These are phyloP conservation scores for Bruguiera hainesii DNA, from an alignment of 441 rosid species.

Conservation along the genomic window DNA sequence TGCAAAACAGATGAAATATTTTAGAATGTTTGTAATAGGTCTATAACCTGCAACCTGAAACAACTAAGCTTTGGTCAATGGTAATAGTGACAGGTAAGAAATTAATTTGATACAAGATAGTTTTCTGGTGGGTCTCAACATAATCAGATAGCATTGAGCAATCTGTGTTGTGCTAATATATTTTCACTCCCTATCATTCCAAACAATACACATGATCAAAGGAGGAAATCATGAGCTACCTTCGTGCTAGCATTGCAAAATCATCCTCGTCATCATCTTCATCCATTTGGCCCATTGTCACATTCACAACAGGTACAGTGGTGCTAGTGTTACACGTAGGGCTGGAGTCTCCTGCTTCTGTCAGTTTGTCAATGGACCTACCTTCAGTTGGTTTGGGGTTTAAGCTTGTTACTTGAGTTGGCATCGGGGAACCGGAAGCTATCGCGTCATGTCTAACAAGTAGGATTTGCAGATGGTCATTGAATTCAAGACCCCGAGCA, in stretches of 20 bases:
- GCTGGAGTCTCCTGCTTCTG: constrained; percentile 50
- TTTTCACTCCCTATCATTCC: neutral
- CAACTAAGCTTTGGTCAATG: neutral
- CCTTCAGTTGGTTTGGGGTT: constrained; percentile 38
- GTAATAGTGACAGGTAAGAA: no score
- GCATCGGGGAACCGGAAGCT: constrained; percentile 72
- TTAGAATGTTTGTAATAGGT: neutral
- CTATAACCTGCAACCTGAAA: neutral
- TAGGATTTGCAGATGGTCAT: constrained; percentile 70
- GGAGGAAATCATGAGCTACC: constrained; percentile 39
- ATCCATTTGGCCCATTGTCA: constrained; percentile 43
- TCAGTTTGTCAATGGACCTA: constrained; percentile 36
- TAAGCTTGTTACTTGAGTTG: constrained; percentile 28
- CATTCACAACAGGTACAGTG: constrained; percentile 32
- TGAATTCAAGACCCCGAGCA: constrained; percentile 82
- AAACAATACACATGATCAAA: constrained; percentile 1
- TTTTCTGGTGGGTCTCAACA: no score
- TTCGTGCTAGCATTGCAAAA: constrained; percentile 93
- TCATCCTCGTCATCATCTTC: constrained; percentile 97
- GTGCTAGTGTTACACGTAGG: constrained; percentile 35
- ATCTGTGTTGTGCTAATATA: no score
- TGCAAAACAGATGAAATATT: neutral
- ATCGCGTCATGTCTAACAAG: constrained; percentile 88
- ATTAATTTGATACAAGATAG: no score
- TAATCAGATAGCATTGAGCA: no score